A percentile compares a stretch with the other conserved stretches of the same genome.
Evolutionary conservation across 2,329 filamentous ascomycete genomes (phyloP).

Genomic region (Neurospora sp.): DNA sequence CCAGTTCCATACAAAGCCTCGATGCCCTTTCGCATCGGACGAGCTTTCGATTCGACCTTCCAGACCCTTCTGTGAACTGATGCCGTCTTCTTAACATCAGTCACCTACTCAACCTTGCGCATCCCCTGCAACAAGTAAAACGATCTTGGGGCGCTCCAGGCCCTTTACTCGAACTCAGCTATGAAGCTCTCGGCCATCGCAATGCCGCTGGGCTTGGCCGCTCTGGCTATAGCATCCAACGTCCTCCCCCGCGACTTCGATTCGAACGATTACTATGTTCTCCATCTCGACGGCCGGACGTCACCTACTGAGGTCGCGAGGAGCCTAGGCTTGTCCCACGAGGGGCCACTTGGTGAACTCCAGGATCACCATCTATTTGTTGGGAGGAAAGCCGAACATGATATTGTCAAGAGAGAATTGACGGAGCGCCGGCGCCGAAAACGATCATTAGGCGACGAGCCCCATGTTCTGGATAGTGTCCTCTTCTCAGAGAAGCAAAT

Average conservation of each 20-base stretch:
- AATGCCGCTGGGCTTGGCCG: slow-evolving; percentile 42
- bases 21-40: neutral
- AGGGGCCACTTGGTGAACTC: slow-evolving; percentile 71
- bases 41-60: neutral
- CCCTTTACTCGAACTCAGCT: slow-evolving; percentile 10
- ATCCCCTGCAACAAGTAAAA: neutral
- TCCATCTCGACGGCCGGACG: slow-evolving; percentile 62
- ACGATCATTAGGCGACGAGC: slow-evolving; percentile 33
- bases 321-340: slow-evolving; percentile 65
- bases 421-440: slow-evolving; percentile 50
- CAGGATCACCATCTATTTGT: slow-evolving; percentile 79
- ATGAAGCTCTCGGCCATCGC: slow-evolving; percentile 39
- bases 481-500: slow-evolving; percentile 68
- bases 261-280: slow-evolving; percentile 82
- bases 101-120: neutral
- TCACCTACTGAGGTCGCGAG: slow-evolving; percentile 60
- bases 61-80: neutral
- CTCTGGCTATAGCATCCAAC: slow-evolving; percentile 38
- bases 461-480: slow-evolving; percentile 61
- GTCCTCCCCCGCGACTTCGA: slow-evolving; percentile 60
- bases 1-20: neutral
- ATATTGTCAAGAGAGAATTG: slow-evolving; percentile 47
- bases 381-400: slow-evolving; percentile 50
- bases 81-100: neutral
- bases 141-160: slow-evolving; percentile 3